phyloP scores from a whole-genome alignment of 2,329 filamentous ascomycete genomes.

The Nemania sp. region DNA sequence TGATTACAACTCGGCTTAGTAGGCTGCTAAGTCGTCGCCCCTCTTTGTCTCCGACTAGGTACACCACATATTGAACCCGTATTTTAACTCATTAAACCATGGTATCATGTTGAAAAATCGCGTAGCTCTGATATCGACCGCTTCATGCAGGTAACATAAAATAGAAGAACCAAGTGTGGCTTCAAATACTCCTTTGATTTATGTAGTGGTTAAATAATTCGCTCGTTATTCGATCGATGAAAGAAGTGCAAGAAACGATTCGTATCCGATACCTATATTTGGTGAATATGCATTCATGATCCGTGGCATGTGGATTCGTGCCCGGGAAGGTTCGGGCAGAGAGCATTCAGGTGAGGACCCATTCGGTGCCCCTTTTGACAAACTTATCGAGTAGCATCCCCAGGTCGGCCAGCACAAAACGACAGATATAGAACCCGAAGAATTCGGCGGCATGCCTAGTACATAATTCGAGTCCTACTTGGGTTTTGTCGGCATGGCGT shows the following conservation, averaged over 20 bases:
- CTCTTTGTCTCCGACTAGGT: not conserved
- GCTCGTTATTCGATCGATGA: constrained; percentile 2
- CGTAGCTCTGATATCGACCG: constrained; percentile 14
- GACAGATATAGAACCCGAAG: constrained; percentile 94
- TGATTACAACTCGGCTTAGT: not conserved
- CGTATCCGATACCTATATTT: not conserved
- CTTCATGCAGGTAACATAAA: constrained; percentile 8
- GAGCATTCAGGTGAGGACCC: constrained; percentile 62
- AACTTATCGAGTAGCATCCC: constrained; percentile 90
- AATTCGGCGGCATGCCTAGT: constrained; percentile 95
- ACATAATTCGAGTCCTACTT: constrained; percentile 92
- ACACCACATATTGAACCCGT: constrained; percentile 1
- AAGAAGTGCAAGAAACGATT: not conserved
- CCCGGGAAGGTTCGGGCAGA: not conserved
- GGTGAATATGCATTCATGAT: not conserved
- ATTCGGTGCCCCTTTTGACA: constrained; percentile 94
- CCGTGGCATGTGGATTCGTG: not conserved
- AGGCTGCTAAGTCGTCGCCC: not conserved
- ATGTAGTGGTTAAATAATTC: constrained; percentile 14
- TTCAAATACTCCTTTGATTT: constrained; percentile 10
- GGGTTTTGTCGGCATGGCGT: constrained; percentile 87
- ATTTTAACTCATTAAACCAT: constrained; percentile 8
- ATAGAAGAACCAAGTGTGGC: constrained; percentile 14
- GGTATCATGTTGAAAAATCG: constrained; percentile 20
- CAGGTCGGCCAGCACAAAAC: constrained; percentile 89